Base-by-base conservation (phyloP, 495 filamentous ascomycete genomes). In the Aspergillus asperescens region DNA sequence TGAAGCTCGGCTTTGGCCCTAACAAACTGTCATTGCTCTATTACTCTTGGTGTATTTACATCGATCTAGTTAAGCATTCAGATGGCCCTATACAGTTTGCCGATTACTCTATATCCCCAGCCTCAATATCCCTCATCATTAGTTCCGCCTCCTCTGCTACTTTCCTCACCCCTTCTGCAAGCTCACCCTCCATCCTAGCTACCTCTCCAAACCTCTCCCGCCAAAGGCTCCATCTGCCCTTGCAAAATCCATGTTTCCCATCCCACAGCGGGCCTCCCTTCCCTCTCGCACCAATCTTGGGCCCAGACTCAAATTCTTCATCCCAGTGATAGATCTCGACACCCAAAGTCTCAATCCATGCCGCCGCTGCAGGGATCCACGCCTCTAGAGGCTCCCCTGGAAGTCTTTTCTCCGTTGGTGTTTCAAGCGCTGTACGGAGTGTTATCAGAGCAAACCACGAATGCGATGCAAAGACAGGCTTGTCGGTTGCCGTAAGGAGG, bases 211-310 rank as follows among this genome's bases (percentile, higher is more conserved):
- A 56, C 28, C 57, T 53, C 45, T 52, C 28, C 28, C 48, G 15
- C 57, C 57, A 56, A 41, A 60, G 49, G 28, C 13, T 10, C 56
- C 56, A 62, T 9, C 56, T 45, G 48, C 43, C 57, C 15, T 41
- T 32, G 27, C 19, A 59, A 28, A 59, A 59, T 2, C 57, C 57
- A 39, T 52, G 47, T 29, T 52, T 55, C 20, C 57, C 57, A 7
- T 44, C 22, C 57, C 57, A 59, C 16, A 59, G 27, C 23, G 52
- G 47, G 3, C 57, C 57, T 7, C 57, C 57, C 15, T 41, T 54
- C 4, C 51, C 51, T 5, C 39, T 43, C 28, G 28, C 43, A 5
- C 43, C 32, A 27, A n/a, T 9, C 0, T 16, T 10, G 5, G 20
- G 23, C 41, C 51, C 51, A 5, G 31, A 27, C 51, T 32, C 16